These are phyloP conservation scores for Neopestalotiopsis sp. DNA, from an alignment of 2,329 filamentous ascomycete genomes.

Conservation along the genomic window DNA sequence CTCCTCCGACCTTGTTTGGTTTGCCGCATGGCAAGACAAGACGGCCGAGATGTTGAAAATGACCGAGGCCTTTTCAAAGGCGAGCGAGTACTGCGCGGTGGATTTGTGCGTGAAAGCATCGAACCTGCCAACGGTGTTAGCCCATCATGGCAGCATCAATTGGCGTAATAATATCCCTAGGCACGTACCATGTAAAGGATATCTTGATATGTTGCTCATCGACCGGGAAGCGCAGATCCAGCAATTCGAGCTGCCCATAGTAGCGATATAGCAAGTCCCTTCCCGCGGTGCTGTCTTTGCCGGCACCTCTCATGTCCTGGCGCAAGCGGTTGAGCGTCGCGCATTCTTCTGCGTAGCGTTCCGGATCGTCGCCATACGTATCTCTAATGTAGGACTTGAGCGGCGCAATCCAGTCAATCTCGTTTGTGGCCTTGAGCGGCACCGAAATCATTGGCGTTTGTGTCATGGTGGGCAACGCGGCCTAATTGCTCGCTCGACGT, in stretches of 20 bases:
- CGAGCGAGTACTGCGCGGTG: conserved; percentile 95
- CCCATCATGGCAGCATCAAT: conserved; percentile 23
- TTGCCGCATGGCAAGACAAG: conserved; percentile 91
- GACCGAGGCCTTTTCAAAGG: conserved; percentile 98
- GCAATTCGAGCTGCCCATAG: conserved; percentile 93
- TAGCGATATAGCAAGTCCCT: conserved; percentile 95
- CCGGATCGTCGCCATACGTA: conserved; percentile 95
- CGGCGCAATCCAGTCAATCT: conserved; percentile 96
- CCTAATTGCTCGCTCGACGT: neutral
- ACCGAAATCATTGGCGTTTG: conserved; percentile 94
- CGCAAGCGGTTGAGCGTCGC: conserved; percentile 89
- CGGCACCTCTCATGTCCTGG: conserved; percentile 97
- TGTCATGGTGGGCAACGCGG: conserved; percentile 57
- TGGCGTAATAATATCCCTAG: neutral
- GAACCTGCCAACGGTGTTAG: conserved; percentile 65
- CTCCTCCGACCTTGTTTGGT: conserved; percentile 91
- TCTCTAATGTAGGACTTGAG: conserved; percentile 92
- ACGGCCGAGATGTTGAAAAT: conserved; percentile 99
- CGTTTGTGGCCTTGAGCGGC: conserved; percentile 92
- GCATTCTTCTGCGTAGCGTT: conserved; percentile 95
- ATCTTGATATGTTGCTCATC: conserved; percentile 99
- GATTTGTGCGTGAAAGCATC: conserved; percentile 99
- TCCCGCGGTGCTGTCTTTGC: conserved; percentile 93
- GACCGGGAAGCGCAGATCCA: conserved; percentile 94
- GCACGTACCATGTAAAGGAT: conserved; percentile 86